Evolutionary conservation across 1,284 basidiomycete genomes (phyloP).

Genomic region (Cutaneotrichosporon sp.): DNA sequence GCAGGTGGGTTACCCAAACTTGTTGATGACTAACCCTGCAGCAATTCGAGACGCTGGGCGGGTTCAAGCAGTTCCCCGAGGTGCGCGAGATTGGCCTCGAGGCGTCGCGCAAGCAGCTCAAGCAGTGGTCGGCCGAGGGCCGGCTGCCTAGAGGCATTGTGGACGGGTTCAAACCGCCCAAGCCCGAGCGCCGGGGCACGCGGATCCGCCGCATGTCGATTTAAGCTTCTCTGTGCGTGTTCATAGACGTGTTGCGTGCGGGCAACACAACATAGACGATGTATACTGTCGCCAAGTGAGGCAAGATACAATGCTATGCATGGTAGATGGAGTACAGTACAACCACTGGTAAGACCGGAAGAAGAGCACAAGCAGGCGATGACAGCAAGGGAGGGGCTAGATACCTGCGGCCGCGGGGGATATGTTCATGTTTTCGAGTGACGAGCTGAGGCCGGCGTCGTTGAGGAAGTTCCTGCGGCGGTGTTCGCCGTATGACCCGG

Average conservation of each 20-base stretch:
- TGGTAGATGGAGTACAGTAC: neutral
- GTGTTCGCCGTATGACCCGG: conserved; percentile 10
- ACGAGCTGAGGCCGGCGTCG: conserved; percentile 34
- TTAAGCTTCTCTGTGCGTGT: neutral
- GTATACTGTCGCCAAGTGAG: neutral
- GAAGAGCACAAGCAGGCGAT: no score
- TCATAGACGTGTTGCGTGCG: no score
- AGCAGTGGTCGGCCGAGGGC: conserved; percentile 75
- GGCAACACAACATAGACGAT: no score
- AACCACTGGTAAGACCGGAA: no score
- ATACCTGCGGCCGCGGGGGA: conserved; percentile 19
- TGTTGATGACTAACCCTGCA: conserved; percentile 2
- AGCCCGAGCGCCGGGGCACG: conserved; percentile 31
- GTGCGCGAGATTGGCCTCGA: conserved; percentile 77
- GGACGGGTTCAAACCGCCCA: conserved; percentile 38
- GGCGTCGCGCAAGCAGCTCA: conserved; percentile 66
- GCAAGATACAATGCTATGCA: neutral
- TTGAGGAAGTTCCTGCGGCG: conserved; percentile 12
- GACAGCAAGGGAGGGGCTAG: no score
- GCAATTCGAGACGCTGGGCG: conserved; percentile 45
- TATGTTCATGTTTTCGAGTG: conserved; percentile 44
- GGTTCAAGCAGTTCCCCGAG: conserved; percentile 44
- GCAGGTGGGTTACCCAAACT: conserved; percentile 57
- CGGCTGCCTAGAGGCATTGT: conserved; percentile 67
- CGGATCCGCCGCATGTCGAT: conserved; percentile 29